phyloP scores from a whole-genome alignment of 169 alveolate species.

The Cyclospora cayetanensis region DNA sequence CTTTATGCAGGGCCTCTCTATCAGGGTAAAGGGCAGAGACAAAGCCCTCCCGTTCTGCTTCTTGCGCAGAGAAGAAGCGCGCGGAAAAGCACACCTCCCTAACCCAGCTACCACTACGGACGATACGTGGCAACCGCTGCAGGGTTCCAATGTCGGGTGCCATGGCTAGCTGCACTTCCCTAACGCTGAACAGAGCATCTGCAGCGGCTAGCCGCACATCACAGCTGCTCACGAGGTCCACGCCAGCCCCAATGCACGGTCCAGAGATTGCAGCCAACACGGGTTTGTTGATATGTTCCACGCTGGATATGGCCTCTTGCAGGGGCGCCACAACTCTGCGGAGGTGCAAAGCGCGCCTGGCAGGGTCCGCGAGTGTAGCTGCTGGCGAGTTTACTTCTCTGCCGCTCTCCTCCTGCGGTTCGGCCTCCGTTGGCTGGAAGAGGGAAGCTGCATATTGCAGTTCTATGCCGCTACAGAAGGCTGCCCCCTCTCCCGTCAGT shows the following conservation, averaged over 20 bases:
- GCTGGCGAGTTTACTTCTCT: not conserved
- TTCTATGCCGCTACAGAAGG: conserved; percentile 32
- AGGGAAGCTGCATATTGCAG: not conserved
- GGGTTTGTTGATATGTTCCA: conserved; percentile 79
- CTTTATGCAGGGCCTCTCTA: not conserved
- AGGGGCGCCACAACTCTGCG: not conserved
- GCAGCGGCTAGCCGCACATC: conserved; percentile 79
- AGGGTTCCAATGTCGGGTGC: conserved; percentile 85
- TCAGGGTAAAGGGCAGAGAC: conserved; percentile 10
- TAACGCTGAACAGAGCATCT: conserved; percentile 79
- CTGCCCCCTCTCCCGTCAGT: conserved; percentile 40
- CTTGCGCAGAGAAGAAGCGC: conserved; percentile 76
- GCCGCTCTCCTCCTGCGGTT: not conserved
- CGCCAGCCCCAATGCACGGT: conserved; percentile 81
- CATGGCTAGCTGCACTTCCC: conserved; percentile 80
- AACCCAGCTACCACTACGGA: conserved; percentile 76
- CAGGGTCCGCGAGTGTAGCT: not conserved
- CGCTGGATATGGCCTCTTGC: not conserved
- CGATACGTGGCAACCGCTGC: conserved; percentile 76
- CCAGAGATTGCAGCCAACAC: conserved; percentile 81
- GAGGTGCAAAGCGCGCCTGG: not conserved
- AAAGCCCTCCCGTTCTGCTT: conserved; percentile 77
- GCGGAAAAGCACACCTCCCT: conserved; percentile 83
- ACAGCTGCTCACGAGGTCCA: conserved; percentile 79
- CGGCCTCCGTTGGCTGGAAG: not conserved